These are phyloP conservation scores for Mycena olivaceomarginata DNA, from an alignment of 768 basidiomycete species.

Conservation along the genomic window DNA sequence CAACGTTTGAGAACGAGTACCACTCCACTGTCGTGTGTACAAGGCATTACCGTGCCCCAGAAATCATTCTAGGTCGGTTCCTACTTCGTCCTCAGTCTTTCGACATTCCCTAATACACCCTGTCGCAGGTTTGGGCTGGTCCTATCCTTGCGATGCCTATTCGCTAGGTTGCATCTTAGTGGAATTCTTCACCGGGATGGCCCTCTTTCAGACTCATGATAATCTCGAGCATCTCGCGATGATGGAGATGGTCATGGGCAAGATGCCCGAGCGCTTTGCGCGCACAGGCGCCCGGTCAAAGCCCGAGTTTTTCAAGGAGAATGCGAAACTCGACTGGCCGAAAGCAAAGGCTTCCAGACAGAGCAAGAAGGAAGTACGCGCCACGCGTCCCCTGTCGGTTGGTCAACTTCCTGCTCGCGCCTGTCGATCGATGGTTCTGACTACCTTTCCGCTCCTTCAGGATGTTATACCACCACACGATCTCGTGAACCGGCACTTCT, in stretches of 20 bases:
- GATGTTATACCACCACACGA: constrained; percentile 91
- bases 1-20: constrained; percentile 98
- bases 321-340: constrained; percentile 92
- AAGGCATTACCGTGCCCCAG: constrained; percentile 98
- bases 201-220: constrained; percentile 99
- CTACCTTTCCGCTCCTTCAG: constrained; percentile 58
- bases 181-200: constrained; percentile 98
- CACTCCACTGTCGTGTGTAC: constrained; percentile 99
- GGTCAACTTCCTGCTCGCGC: constrained; percentile 50
- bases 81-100: constrained; percentile 5
- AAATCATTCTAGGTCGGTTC: constrained; percentile 93
- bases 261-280: constrained; percentile 93
- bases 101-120: constrained; percentile 36
- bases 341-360: constrained; percentile 91
- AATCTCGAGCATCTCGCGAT: constrained; percentile 99
- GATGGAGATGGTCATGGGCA: constrained; percentile 99
- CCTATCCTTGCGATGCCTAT: constrained; percentile 98
- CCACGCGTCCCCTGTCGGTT: constrained; percentile 87
- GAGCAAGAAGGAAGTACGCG: constrained; percentile 95
- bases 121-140: constrained; percentile 93
- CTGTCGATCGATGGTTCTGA: constrained; percentile 29
- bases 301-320: constrained; percentile 95
- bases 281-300: constrained; percentile 86
- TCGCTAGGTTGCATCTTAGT: constrained; percentile 99
- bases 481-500: constrained; percentile 84